Conservation (phyloP, 2,329 filamentous ascomycete species). For the Alternaria incomplexa region DNA sequence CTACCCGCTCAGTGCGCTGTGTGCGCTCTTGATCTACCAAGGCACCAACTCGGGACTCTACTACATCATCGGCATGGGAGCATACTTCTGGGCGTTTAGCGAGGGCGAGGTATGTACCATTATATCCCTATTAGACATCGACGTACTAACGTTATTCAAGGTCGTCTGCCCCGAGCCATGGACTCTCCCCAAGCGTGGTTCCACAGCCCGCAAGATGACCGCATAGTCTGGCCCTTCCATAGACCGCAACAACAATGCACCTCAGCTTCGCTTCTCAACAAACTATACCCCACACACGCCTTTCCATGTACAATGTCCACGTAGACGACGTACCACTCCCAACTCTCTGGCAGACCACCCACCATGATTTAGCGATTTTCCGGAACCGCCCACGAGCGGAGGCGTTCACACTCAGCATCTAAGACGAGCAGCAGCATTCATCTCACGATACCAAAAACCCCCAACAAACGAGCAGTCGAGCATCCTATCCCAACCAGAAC, state of each 20-base stretch:
- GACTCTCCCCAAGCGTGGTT: slow-evolving; percentile 56
- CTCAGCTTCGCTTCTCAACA: slow-evolving; percentile 7
- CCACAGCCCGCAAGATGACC: slow-evolving; percentile 26
- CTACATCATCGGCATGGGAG: slow-evolving; percentile 81
- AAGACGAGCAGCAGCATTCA: background rate
- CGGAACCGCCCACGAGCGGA: background rate
- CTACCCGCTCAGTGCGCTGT: slow-evolving; percentile 77
- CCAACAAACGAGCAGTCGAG: background rate
- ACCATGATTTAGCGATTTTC: slow-evolving; percentile 7
- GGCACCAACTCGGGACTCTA: slow-evolving; percentile 91
- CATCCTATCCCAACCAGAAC: background rate
- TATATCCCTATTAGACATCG: background rate
- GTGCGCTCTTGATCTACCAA: slow-evolving; percentile 84
- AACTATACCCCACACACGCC: slow-evolving; percentile 1
- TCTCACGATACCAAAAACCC: background rate
- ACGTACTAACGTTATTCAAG: slow-evolving; percentile 35
- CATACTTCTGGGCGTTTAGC: slow-evolving; percentile 97
- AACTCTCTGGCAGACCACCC: slow-evolving; percentile 7
- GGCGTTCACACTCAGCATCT: background rate
- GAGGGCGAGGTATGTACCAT: slow-evolving; percentile 83
- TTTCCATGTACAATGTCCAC: slow-evolving; percentile 4
- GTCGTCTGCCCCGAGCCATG: slow-evolving; percentile 58
- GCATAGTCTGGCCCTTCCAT: slow-evolving; percentile 13
- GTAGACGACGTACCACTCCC: slow-evolving; percentile 2
- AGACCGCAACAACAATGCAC: background rate